These are phyloP conservation scores for Pholiota conissans DNA, from an alignment of 768 basidiomycete genomes.

Conservation along the genomic window DNA sequence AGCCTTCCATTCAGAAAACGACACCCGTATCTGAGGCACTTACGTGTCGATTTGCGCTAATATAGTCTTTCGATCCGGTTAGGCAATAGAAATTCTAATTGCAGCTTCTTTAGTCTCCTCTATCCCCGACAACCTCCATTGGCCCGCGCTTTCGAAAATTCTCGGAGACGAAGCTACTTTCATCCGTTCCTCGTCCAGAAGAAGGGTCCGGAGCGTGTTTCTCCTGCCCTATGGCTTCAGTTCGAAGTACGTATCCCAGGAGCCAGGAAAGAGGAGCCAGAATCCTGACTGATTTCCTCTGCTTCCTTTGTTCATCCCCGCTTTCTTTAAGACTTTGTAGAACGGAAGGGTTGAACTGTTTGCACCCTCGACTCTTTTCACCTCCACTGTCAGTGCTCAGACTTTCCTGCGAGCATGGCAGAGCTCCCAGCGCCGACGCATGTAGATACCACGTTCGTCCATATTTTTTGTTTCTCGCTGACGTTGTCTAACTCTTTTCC, in stretches of 20 bases:
- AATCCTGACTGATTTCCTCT: constrained; percentile 24
- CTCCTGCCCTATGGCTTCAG: constrained; percentile 20
- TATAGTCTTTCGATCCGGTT: constrained; percentile 13
- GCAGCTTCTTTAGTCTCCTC: constrained; percentile 15
- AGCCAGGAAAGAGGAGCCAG: constrained; percentile 18
- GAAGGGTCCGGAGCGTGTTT: constrained; percentile 20
- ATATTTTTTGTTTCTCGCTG: background rate
- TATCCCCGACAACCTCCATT: constrained; percentile 25
- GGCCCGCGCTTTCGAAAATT: constrained; percentile 23
- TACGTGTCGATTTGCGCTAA: constrained; percentile 26
- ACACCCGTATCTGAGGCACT: constrained; percentile 13
- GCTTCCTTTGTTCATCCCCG: constrained; percentile 21
- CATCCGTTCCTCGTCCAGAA: constrained; percentile 24
- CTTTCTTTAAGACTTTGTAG: constrained; percentile 23
- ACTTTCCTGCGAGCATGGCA: constrained; percentile 7
- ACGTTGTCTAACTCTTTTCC: background rate
- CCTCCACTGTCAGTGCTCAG: constrained; percentile 5
- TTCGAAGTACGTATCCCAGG: constrained; percentile 21
- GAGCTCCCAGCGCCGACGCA: constrained; percentile 7
- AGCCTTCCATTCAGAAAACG: constrained; percentile 22
- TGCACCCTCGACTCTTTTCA: constrained; percentile 15
- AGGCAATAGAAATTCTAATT: constrained; percentile 18
- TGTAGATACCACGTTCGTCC: constrained; percentile 26
- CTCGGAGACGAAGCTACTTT: constrained; percentile 20
- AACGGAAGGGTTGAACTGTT: constrained; percentile 4